These are phyloP conservation scores for Paramecium pentaurelia DNA, from an alignment of 73 alveolate genomes.

Conservation along the genomic window DNA sequence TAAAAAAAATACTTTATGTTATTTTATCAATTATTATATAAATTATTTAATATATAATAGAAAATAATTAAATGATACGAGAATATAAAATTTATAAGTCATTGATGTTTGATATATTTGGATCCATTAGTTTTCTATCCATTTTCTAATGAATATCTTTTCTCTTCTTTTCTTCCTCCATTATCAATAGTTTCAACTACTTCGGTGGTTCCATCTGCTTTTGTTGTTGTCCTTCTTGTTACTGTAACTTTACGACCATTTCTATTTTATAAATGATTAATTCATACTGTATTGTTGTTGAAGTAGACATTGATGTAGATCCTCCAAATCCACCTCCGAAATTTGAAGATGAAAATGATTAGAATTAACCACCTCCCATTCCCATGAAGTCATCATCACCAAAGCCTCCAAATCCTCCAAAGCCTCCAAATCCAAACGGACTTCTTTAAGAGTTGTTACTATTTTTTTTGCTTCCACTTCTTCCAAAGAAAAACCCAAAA, in stretches of 20 bases:
- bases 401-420: background rate
- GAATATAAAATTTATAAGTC: background rate
- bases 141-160: constrained; percentile 21
- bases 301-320: background rate
- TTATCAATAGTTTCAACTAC: constrained; percentile 32
- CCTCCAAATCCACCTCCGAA: background rate
- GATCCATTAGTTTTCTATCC: background rate
- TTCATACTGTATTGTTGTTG: background rate
- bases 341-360: background rate
- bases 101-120: background rate
- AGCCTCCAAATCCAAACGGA: background rate
- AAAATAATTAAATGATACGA: background rate
- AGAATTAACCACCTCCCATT: background rate
- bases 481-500: background rate
- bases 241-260: constrained; percentile 25
- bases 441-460: background rate
- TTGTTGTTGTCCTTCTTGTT: background rate
- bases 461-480: background rate
- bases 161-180: background rate
- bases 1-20: background rate
- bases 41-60: background rate
- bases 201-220: constrained; percentile 16
- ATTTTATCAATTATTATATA: too few species aligned
- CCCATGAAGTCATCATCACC: background rate
- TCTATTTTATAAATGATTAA: background rate